These are phyloP conservation scores for Neurospora discreta DNA, from an alignment of 495 filamentous ascomycete species.

Conservation along the genomic window DNA sequence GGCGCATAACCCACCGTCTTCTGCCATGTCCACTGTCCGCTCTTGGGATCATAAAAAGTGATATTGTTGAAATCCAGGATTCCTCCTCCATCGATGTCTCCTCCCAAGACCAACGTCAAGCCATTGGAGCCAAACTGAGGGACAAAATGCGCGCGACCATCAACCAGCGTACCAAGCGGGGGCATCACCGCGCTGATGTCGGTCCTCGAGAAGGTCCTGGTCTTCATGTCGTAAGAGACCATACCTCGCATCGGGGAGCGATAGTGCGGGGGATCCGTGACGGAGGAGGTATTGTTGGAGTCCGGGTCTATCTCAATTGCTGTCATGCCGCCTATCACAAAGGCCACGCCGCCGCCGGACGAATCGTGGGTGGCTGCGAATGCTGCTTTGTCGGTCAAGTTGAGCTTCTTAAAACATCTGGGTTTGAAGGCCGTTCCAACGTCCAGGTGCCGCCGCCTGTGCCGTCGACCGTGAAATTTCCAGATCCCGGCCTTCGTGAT, in stretches of 20 bases:
- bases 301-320: not conserved
- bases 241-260: slow-evolving; percentile 8
- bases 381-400: not conserved
- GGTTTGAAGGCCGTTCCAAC: not conserved
- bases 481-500: slow-evolving; percentile 17
- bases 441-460: slow-evolving; percentile 25
- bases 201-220: slow-evolving; percentile 3
- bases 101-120: slow-evolving; percentile 25
- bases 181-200: not conserved
- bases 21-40: slow-evolving; percentile 21
- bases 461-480: slow-evolving; percentile 24
- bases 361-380: not conserved
- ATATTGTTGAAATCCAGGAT: slow-evolving; percentile 13
- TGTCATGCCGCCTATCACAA: slow-evolving; percentile 10
- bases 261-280: not conserved
- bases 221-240: slow-evolving; percentile 13
- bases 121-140: slow-evolving; percentile 20
- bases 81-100: not conserved
- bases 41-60: slow-evolving; percentile 26
- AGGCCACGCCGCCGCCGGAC: not conserved
- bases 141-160: slow-evolving; percentile 18
- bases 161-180: not conserved
- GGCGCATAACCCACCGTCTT: slow-evolving; percentile 13
- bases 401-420: not conserved
- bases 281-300: not conserved